Base-by-base conservation (phyloP, 306 rosid species). In the Quillaja saponaria region DNA sequence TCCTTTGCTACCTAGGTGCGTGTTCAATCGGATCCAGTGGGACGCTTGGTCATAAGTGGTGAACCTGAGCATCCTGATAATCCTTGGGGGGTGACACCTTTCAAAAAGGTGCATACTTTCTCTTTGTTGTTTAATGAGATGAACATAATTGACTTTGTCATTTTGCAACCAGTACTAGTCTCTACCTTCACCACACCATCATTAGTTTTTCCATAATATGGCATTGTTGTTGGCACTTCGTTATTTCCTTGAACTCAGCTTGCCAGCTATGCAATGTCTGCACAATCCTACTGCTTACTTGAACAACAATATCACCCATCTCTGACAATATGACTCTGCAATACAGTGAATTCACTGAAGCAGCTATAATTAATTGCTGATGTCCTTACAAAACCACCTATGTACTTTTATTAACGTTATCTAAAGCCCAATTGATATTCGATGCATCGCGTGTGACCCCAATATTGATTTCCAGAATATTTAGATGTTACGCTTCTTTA, bases 21-120 rank as follows among this genome's bases (percentile, higher is more conserved):
- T 10, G 99, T 94, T 44, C 99, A 94, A 71, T 87, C 99, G 50
- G 99, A 94, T 68, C 96, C 99, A 4, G 90, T 90, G 1, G 99
- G 97, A 55, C 95, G 96, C 34, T 72, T 94, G 56, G 99, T 94
- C 47, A 85, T 94, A 63, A 89, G 90, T 46, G 99, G 99, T 48
- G 99, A 89, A 69, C 99, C 99, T 13, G 99, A 85, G 79, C 90
- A 87, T 78, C 78, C 73, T 17, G 82, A 85, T 71, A 94, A 94
- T 71, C 97, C 97, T 19, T 94, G 99, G 99, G 99, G 99, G 18
- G 99, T 94, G 42, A 87, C 99, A 31, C 86, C 99, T 71, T 94
- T 90, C 81, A 90, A 83, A 67, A 94, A 94, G 97, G 99, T 80
- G 8, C 14, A n/a, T 0, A 28, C 17, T 58, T 54, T 50, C n/a